These are phyloP conservation scores for Cordyceps sp. DNA, from an alignment of 2,329 filamentous ascomycete genomes.

Conservation along the genomic window DNA sequence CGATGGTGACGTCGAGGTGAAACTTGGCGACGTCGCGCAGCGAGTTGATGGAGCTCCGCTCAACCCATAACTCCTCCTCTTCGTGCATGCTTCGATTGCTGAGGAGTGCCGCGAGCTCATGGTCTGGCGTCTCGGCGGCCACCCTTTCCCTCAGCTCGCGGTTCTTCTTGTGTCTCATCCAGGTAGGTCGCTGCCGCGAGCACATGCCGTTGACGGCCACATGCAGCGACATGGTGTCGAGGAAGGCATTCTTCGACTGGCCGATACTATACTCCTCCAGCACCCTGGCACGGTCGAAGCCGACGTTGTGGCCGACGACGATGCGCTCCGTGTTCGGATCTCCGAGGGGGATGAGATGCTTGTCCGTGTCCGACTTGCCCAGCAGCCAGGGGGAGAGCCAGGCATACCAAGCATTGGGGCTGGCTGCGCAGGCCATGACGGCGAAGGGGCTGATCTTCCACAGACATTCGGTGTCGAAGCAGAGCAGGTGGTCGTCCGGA, in stretches of 20 bases:
- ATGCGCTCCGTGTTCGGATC: slow-evolving; percentile 57
- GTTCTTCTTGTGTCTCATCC: slow-evolving; percentile 93
- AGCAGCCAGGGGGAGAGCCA: slow-evolving; percentile 95
- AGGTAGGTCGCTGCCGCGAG: slow-evolving; percentile 84
- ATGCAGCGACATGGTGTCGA: slow-evolving; percentile 97
- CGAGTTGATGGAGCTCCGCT: slow-evolving; percentile 87
- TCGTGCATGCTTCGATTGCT: slow-evolving; percentile 57
- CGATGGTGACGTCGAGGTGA: slow-evolving; percentile 78
- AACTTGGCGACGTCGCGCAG: slow-evolving; percentile 92
- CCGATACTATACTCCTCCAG: slow-evolving; percentile 75
- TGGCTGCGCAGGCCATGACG: slow-evolving; percentile 90
- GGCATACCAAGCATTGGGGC: slow-evolving; percentile 84
- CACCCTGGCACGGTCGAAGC: slow-evolving; percentile 80
- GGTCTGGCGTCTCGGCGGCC: slow-evolving; percentile 50
- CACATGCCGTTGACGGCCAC: slow-evolving; percentile 99
- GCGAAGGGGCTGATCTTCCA: slow-evolving; percentile 86
- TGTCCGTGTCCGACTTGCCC: slow-evolving; percentile 58
- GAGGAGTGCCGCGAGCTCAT: slow-evolving; percentile 55
- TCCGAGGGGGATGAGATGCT: slow-evolving; percentile 76
- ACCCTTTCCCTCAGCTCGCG: slow-evolving; percentile 70
- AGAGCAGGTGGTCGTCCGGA: slow-evolving; percentile 68
- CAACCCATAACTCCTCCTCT: slow-evolving; percentile 92
- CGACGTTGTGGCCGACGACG: slow-evolving; percentile 87
- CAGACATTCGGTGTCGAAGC: slow-evolving; percentile 94
- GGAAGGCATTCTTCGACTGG: slow-evolving; percentile 71